Evolutionary conservation across 345 rosid genomes (phyloP), one percentile per base, ranked within the genome.

Genomic region (Aquilaria malaccensis): DNA sequence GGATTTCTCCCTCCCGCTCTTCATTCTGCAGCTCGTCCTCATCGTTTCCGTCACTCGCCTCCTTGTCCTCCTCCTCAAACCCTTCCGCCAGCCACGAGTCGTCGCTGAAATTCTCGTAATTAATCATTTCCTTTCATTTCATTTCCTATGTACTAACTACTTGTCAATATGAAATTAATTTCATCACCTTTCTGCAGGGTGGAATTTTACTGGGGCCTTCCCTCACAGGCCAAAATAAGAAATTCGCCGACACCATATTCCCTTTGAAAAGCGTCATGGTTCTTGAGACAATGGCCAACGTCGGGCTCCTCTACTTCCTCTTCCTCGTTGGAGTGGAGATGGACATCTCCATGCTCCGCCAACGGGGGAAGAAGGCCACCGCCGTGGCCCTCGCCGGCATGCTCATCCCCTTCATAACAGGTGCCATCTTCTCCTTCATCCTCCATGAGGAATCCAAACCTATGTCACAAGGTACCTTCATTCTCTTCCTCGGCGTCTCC

Each of bases 271-370:
- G 96, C 73, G 99, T 94, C 45, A 88, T 90, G 92, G 97, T 94
- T 67, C 96, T 94, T 15, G 99, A 94, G 73, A 89, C 97, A 59
- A 88, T 90, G 97, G 97, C 97, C 29, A 90, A 88, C 22, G 81
- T 94, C 3, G 97, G 99, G 46, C 88, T 94, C 45, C 82, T 94
- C 31, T 86, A 84, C 79, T 94, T 88, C 72, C 77, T 94, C 43
- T 94, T 94, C 77, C 74, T 94, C 12, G 90, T 94, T 13, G 99
- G 97, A 48, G 89, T 94, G 7, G 97, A 90, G 69, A 94, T 94
- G 97, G 97, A 94, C 71, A 72, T 94, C n/a, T 71, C 87, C 0
- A 97, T 83, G 52, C 72, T 94, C 50, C 82, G 73, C 13, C 76
- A 76, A n/a, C 83, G 91, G 0, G 97, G 97, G 10, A 88, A 66